Base-by-base conservation (phyloP, 768 basidiomycete species). In the Lyophyllum shimeji region DNA sequence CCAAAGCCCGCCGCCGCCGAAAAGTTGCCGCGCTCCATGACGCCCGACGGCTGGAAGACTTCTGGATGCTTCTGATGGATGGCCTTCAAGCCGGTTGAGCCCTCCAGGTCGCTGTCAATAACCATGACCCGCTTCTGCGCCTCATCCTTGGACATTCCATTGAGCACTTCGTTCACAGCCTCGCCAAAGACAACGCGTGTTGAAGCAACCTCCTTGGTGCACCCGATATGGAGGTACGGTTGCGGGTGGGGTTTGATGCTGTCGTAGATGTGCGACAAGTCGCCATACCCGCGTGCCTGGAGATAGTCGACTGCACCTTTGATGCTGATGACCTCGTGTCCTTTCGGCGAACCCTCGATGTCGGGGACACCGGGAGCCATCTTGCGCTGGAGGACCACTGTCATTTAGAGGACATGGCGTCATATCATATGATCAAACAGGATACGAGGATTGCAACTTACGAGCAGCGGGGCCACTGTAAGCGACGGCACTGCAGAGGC, bases 61-160 rank as follows among this genome's bases (percentile, higher is more conserved):
- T 94, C 91, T 2, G 93, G 93, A 64, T 94, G 90, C 71, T 90
- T 91, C 73, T 91, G 84, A 70, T 93, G 92, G 56, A 95, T 94
- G 47, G 80, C 84, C 72, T 91, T 93, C 62, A 95, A 73, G 53
- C 93, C 93, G 25, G 93, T 95, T 0, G 93, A 94, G 31, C 93
- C 93, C 75, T 95, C 91, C 46, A 94, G 72, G 66, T 94, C 92
- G 64, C 88, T 89, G 65, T 94, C 93, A 58, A 95, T 92, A 56
- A 92, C 90, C 85, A 94, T 84, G 42, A 94, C 91, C 68, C 85
- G 91, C 70, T 78, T 78, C 9, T 82, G 81, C 1, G 86, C 87
- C 64, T 92, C 90, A 67, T 90, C 88, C 70, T 86, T 90, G 64
- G 77, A 77, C 46, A 91, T 72, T 29, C 75, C 80, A 63, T 94